Percentiles rank a stretch among this genome's conserved stretches.
Evolutionary conservation across 176 grass and related monocot genomes (phyloP).

Genomic region (Oryza longistaminata): DNA sequence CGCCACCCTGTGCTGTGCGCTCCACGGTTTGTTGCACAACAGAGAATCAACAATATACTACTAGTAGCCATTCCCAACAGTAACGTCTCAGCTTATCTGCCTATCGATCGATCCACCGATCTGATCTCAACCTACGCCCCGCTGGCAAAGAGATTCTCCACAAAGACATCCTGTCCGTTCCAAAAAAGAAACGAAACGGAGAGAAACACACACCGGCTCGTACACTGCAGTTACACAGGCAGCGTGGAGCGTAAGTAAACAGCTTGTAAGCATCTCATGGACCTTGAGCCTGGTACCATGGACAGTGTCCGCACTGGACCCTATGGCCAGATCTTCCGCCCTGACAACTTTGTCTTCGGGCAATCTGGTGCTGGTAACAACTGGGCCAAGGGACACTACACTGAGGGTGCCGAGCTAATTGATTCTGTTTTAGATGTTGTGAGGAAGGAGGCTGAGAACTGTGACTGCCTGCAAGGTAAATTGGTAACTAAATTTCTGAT

Average conservation of each 20-base stretch:
- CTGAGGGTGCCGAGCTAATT: conserved; percentile 71
- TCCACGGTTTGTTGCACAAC: not conserved
- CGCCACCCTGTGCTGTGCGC: too few relatives aligned
- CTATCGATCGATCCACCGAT: not conserved
- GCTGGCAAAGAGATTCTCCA: conserved; percentile 28
- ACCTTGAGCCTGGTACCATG: conserved; percentile 77
- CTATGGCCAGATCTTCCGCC: conserved; percentile 62
- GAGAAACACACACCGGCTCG: not conserved
- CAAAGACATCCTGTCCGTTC: not conserved
- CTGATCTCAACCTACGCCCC: conserved; percentile 5
- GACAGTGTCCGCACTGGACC: conserved; percentile 65
- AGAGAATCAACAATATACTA: not conserved
- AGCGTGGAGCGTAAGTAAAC: not conserved
- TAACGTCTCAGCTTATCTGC: not conserved
- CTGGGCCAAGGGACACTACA: conserved; percentile 63
- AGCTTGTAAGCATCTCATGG: conserved; percentile 41
- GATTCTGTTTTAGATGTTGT: conserved; percentile 72
- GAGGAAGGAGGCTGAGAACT: conserved; percentile 70
- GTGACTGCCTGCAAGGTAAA: conserved; percentile 72
- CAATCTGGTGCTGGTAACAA: conserved; percentile 72
- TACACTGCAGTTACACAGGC: not conserved
- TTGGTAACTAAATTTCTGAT: not conserved
- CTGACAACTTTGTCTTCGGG: conserved; percentile 69
- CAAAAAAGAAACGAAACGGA: not conserved
- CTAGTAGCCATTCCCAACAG: not conserved